Base-by-base conservation (phyloP, 176 grass and related monocot species). In the Carex kokanica region DNA sequence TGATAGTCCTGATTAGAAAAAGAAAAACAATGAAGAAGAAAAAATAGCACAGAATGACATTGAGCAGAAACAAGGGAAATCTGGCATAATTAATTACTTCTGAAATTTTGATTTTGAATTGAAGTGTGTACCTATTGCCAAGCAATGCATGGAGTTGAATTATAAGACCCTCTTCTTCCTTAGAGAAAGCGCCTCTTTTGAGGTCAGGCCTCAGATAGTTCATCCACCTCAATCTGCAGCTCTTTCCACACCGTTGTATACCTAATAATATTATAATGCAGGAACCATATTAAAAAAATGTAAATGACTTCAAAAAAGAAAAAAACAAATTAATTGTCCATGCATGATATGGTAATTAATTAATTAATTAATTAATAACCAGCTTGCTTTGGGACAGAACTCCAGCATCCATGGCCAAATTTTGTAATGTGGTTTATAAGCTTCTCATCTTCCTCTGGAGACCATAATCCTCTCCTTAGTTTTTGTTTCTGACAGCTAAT, bases 181-280 rank as follows among this genome's bases (percentile, higher is more conserved):
- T n/a, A 36, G 79, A 83, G 31, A 87, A 87, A 18, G 53, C 29
- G 40, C 61, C 85, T 27, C 78, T 64, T n/a, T 87, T 87, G 36
- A 87, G 71, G 20, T 81, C 85, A 5, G 85, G 85, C 57, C 85
- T 73, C 64, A 87, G 25, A 38, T 87, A 87, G 31, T 87, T 87
- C 43, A 87, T 75, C 85, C 85, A 87, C 55, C 85, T 87, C 85
- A 87, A 18, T 82, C 79, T 77, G 78, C 85, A 87, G 66, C 85
- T 87, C 65, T 87, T 87, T 36, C 85, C 85, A 74, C 81, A 82
- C 64, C 85, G 54, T 38, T 78, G 79, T 81, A 87, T 1, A 27
- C 85, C 85, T 87, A 63, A 32, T 83, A 21, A 17, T 57, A 47
- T 43, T 2, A 61, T 25, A 20, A 85, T 73, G 49, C 53, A 74